Evolutionary conservation across 2,329 filamentous ascomycete genomes (phyloP), one percentile per base, ranked within the genome.

Genomic region (Trichoderma aggressivum): DNA sequence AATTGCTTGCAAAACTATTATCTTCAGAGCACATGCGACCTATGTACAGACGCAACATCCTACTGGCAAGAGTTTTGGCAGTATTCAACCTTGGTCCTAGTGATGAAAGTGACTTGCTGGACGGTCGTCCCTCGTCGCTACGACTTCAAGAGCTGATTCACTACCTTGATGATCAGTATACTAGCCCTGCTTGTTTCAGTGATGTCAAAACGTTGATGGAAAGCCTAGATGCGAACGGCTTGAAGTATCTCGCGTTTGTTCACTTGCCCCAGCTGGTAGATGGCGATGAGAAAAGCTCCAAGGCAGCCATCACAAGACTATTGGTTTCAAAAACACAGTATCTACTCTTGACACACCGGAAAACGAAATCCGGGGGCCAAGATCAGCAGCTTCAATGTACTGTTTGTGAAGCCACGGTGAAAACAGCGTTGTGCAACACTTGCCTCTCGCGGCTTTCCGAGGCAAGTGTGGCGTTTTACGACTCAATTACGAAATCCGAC

Each of bases 141-240:
- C 77, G 81, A 14, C 66, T 82, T 6, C 74, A 71, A 18, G 80
- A 81, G 36, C 72, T 86, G 12, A 70, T 80, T 14, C 75, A 76
- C 14, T 82, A 83, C 58, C 75, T 85, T 24, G 73, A 79, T 2
- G 77, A 79, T 39, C 79, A 84, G 67, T 78, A 76, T n/a, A 72
- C 73, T 0, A 81, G 78, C n/a, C 76, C 79, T 5, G 79, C 81
- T 7, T 85, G 80, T 70, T 87, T 88, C 69, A 81, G 83, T 39
- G 86, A 87, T 62, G 74, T 87, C 53, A 86, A 83, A 72, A 72
- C 73, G 1, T 86, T 84, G 69, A 77, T 85, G 3, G 81, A 84
- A 53, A 76, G 78, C 24, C 80, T 89, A 0, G 79, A 76, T 1
- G 77, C 81, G 3, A 74, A 78, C 0, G 85, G 86, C 7, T 74